Percentiles rank a stretch among this genome's conserved stretches.
phyloP scores from a whole-genome alignment of 768 basidiomycete species.

The Neoboletus magnificus region DNA sequence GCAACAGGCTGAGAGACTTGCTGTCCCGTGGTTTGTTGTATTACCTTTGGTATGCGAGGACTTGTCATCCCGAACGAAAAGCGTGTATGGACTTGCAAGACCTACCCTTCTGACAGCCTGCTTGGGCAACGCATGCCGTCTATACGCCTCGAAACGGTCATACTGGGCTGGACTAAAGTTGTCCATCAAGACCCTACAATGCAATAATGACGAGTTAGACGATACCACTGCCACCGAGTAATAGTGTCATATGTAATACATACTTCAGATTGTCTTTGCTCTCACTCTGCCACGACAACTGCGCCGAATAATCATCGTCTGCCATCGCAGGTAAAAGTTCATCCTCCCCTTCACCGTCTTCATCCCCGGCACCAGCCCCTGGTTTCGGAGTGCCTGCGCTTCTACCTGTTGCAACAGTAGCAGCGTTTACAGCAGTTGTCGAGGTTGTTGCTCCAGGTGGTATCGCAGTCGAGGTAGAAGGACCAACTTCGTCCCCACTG shows the following conservation, averaged over 20 bases:
- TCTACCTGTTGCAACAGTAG: background rate
- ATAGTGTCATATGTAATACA: slow-evolving; percentile 13
- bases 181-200: slow-evolving; percentile 78
- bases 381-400: slow-evolving; percentile 8
- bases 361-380: slow-evolving; percentile 26
- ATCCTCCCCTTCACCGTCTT: slow-evolving; percentile 73
- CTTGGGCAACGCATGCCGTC: slow-evolving; percentile 79
- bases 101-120: slow-evolving; percentile 75
- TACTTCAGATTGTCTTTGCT: slow-evolving; percentile 87
- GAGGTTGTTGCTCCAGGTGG: background rate
- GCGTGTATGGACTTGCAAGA: background rate
- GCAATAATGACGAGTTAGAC: background rate
- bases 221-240: background rate
- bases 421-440: background rate
- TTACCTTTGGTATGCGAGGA: slow-evolving; percentile 47
- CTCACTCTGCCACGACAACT: slow-evolving; percentile 80
- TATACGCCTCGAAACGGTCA: slow-evolving; percentile 85
- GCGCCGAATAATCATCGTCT: slow-evolving; percentile 84
- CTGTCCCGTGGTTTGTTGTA: slow-evolving; percentile 76
- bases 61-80: background rate
- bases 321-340: slow-evolving; percentile 82
- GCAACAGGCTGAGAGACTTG: slow-evolving; percentile 86
- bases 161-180: slow-evolving; percentile 82
- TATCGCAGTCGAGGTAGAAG: slow-evolving; percentile 6
- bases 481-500: slow-evolving; percentile 21